Evolutionary conservation across 305 asterid species (phyloP), one percentile per base, ranked within the genome.

Genomic region (Plantago rigida): DNA sequence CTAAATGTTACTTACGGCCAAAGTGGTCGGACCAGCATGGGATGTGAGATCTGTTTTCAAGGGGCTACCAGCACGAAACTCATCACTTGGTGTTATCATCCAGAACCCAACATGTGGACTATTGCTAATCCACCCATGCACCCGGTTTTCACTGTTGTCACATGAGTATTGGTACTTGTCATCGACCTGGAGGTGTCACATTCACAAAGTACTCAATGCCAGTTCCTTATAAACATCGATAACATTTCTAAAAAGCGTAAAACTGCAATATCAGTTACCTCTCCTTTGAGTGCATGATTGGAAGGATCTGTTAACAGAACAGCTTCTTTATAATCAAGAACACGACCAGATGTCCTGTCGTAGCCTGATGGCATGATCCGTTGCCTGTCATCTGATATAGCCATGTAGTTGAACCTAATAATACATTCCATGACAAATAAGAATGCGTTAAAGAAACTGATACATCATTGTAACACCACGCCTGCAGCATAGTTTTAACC

Each of bases 91-190:
- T 13, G 82, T 87, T 13, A 84, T 76, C 52, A 86, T 76, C 89
- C 95, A 86, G 58, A 86, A 86, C 10, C 95, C 95, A 0, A 78
- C 65, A 0, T 31, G 42, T 0, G 69, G 71, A 0, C 55, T 15
- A 9, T 74, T 62, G 70, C 82, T 74, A 64, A 81, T 73, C 95
- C 95, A 87, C 0, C 95, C 95, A 44, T 87, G 95, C 12, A 87
- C 87, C 12, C 59, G 81, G 47, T 48, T 79, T 47, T 87, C 95
- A 56, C 79, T 74, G 69, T 70, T 78, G 10, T 81, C 85, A 19
- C 46, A 60, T 13, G 95, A 79, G 77, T 82, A 87, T 48, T 78
- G 80, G 41, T 84, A 84, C 69, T 87, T 87, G 72, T 84, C 95
- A 22, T 87, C 95, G 47, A 86, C 95, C 95, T 86, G 24, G 15